Percentiles rank a stretch among this genome's conserved stretches.
Evolutionary conservation across 345 rosid genomes (phyloP).

Genomic region (Conringia planisiliqua): DNA sequence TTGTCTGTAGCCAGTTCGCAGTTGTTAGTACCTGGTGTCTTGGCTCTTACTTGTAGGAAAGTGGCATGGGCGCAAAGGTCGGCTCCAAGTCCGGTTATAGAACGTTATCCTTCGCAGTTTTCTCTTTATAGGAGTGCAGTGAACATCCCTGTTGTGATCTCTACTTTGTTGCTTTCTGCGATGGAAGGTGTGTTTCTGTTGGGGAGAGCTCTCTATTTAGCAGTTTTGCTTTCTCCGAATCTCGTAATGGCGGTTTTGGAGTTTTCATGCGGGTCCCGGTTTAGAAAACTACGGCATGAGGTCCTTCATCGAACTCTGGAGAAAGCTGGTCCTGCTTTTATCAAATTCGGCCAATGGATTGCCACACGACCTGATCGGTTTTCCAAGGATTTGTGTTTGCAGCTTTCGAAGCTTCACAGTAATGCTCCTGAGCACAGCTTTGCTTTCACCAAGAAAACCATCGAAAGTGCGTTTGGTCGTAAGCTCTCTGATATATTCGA

Average conservation of each 20-base stretch:
- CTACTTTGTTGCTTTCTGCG: constrained; percentile 41
- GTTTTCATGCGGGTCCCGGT: constrained; percentile 50
- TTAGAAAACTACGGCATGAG: constrained; percentile 61
- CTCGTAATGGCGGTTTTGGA: constrained; percentile 74
- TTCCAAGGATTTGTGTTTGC: constrained; percentile 76
- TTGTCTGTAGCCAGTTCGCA: constrained; percentile 69
- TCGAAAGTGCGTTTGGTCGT: constrained; percentile 91
- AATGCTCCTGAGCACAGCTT: constrained; percentile 93
- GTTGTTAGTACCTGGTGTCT: constrained; percentile 53
- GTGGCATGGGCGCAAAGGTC: constrained; percentile 59
- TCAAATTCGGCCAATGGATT: constrained; percentile 99
- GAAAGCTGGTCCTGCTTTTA: constrained; percentile 94
- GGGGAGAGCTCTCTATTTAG: constrained; percentile 70
- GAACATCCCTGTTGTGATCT: constrained; percentile 55
- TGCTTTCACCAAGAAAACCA: constrained; percentile 68
- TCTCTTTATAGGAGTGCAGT: constrained; percentile 55
- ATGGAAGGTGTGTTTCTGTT: constrained; percentile 57
- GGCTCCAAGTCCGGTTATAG: constrained; percentile 34
- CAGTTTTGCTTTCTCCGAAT: constrained; percentile 71
- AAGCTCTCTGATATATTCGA: constrained; percentile 83
- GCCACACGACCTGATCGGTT: constrained; percentile 97
- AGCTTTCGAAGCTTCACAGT: constrained; percentile 88
- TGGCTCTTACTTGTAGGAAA: constrained; percentile 56
- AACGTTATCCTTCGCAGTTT: constrained; percentile 45
- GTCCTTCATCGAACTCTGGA: constrained; percentile 76